Percentiles rank a stretch among this genome's conserved stretches.
Conservation (phyloP, 208 protist species). For the Naegleria lovaniensis region DNA sequence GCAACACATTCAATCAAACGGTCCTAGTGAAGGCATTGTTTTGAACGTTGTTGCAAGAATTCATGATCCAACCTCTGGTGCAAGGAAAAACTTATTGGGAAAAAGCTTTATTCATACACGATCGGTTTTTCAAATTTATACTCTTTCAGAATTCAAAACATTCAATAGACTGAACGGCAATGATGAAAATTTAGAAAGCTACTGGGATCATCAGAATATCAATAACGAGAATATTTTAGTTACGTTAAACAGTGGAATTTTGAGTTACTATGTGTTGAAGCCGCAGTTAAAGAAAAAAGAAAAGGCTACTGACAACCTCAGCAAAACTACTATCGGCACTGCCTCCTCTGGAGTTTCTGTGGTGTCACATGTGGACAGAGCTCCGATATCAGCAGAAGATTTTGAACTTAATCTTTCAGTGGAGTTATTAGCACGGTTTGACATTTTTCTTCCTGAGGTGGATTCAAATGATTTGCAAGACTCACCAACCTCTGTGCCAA, state of each 20-base stretch:
- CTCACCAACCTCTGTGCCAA: too few species aligned
- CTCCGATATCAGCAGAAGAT: background rate
- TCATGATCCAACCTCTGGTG: background rate
- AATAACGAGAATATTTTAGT: background rate
- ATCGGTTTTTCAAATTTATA: background rate
- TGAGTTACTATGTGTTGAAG: background rate
- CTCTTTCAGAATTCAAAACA: background rate
- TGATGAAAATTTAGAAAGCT: background rate
- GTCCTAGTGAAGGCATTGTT: background rate
- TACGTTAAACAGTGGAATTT: background rate
- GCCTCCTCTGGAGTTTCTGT: background rate
- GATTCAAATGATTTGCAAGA: background rate
- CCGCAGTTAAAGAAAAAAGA: background rate
- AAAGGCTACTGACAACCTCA: background rate
- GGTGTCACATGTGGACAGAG: background rate
- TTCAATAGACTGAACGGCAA: background rate
- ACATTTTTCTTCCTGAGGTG: background rate
- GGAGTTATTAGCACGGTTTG: background rate
- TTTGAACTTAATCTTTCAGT: background rate
- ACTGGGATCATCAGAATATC: background rate
- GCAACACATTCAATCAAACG: too few species aligned
- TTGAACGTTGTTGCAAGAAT: background rate
- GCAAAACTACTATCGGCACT: background rate
- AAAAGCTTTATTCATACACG: background rate
- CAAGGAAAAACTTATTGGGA: background rate